phyloP scores from a whole-genome alignment of 108 stramenopile species.

The Nitzschia inconspicua region DNA sequence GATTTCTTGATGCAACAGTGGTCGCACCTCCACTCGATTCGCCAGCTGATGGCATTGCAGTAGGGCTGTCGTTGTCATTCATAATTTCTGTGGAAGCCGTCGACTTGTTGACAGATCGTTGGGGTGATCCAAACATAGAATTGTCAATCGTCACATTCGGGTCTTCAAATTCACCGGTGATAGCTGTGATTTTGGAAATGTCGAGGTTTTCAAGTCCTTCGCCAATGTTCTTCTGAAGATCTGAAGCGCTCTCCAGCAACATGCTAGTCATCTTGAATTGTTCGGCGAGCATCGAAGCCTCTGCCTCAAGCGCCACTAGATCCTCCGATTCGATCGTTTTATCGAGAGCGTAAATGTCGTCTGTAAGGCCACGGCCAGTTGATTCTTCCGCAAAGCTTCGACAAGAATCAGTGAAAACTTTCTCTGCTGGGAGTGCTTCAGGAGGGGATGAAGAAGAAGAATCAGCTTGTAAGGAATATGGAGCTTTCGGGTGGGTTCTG shows the following conservation, averaged over 20 bases:
- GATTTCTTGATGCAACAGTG: conserved; percentile 35
- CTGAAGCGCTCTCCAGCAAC: conserved; percentile 4
- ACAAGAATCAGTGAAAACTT: too few relatives aligned
- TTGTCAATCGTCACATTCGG: too few relatives aligned
- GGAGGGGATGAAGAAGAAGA: too few relatives aligned
- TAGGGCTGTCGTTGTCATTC: not conserved
- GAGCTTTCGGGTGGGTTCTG: too few relatives aligned
- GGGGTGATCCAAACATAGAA: too few relatives aligned
- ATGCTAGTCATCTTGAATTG: conserved; percentile 1
- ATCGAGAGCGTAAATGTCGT: not conserved
- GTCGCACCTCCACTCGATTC: conserved; percentile 71
- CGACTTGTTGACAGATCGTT: too few relatives aligned
- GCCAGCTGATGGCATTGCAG: not conserved
- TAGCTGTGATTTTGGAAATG: not conserved
- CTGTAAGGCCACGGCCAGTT: too few relatives aligned
- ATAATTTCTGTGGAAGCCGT: not conserved
- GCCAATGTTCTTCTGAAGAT: not conserved
- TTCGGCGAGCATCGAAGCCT: not conserved
- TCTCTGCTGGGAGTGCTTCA: too few relatives aligned
- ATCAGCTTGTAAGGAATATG: too few relatives aligned
- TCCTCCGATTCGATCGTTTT: conserved; percentile 3
- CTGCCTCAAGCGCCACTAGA: not conserved
- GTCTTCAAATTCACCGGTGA: too few relatives aligned
- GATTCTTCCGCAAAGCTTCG: too few relatives aligned
- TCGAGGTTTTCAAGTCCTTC: not conserved